These are phyloP conservation scores for Wilcoxina mikolae DNA, from an alignment of 495 filamentous ascomycete genomes.

Conservation along the genomic window DNA sequence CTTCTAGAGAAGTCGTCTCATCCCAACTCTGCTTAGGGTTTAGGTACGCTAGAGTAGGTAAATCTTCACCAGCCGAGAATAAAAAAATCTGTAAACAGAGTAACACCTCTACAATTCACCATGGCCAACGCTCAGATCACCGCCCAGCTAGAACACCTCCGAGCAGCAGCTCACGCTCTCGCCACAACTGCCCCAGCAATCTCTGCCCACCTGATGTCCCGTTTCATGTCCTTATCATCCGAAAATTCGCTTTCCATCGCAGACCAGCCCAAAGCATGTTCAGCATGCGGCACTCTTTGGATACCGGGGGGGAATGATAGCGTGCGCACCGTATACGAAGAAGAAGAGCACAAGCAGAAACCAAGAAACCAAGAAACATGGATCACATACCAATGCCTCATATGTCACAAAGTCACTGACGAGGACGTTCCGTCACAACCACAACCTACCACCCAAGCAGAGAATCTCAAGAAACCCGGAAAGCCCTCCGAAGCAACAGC, in stretches of 20 bases:
- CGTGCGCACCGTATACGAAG: neutral
- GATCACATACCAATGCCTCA: neutral
- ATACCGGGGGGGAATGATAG: conserved; percentile 10
- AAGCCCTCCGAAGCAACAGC: too few species aligned
- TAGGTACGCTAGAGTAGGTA: too few species aligned
- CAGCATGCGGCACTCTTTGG: conserved; percentile 13
- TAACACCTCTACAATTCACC: neutral
- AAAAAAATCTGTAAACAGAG: too few species aligned
- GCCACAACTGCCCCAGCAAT: conserved; percentile 15
- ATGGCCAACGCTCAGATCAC: conserved; percentile 1
- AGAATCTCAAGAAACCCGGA: too few species aligned
- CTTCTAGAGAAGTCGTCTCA: neutral
- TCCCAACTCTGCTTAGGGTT: neutral
- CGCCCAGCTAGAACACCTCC: conserved; percentile 10
- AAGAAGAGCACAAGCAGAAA: neutral
- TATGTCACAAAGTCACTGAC: neutral
- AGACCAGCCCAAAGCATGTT: conserved; percentile 1
- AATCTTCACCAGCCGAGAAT: too few species aligned
- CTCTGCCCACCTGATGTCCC: conserved; percentile 18
- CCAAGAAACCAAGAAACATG: neutral
- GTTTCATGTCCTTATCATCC: conserved; percentile 3
- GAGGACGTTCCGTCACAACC: neutral
- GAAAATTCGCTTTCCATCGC: conserved; percentile 3
- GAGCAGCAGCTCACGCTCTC: conserved; percentile 16
- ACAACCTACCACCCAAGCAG: neutral